phyloP scores from a whole-genome alignment of 1,284 basidiomycete species.

The Takashimella koratensis region DNA sequence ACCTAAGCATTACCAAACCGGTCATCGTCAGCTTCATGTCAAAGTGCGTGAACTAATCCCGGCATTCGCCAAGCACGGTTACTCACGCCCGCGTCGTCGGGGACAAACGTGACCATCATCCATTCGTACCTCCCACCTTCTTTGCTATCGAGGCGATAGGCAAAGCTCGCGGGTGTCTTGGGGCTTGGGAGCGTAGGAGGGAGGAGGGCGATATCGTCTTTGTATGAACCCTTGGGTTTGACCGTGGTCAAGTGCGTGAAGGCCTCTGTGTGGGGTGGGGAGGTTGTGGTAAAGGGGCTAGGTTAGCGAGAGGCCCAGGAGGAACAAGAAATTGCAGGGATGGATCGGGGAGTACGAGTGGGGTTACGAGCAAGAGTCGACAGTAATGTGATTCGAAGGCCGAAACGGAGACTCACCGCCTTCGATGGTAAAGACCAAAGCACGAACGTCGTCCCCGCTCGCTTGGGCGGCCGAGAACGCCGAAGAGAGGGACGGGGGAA shows the following conservation, averaged over 20 bases:
- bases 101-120: constrained; percentile 50
- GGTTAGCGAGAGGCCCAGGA: not conserved
- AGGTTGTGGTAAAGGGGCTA: constrained; percentile 10
- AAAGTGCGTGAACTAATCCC: too few species aligned
- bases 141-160: constrained; percentile 44
- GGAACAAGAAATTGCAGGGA: not conserved
- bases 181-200: constrained; percentile 32
- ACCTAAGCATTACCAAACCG: constrained; percentile 37
- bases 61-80: not conserved
- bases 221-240: constrained; percentile 32
- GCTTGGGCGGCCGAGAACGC: constrained; percentile 36
- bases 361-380: not conserved
- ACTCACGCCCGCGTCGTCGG: constrained; percentile 48
- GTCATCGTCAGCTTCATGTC: too few species aligned
- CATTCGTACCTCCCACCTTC: constrained; percentile 41
- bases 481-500: constrained; percentile 33
- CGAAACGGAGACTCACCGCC: constrained; percentile 34
- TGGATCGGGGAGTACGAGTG: not conserved
- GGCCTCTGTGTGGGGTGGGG: constrained; percentile 24
- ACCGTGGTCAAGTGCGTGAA: constrained; percentile 37
- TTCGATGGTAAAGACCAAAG: constrained; percentile 47
- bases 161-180: constrained; percentile 46
- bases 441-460: constrained; percentile 31
- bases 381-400: too few species aligned
- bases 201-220: constrained; percentile 42